These are phyloP conservation scores for Santalum album DNA, from an alignment of 164 flowering plant genomes.

Conservation along the genomic window DNA sequence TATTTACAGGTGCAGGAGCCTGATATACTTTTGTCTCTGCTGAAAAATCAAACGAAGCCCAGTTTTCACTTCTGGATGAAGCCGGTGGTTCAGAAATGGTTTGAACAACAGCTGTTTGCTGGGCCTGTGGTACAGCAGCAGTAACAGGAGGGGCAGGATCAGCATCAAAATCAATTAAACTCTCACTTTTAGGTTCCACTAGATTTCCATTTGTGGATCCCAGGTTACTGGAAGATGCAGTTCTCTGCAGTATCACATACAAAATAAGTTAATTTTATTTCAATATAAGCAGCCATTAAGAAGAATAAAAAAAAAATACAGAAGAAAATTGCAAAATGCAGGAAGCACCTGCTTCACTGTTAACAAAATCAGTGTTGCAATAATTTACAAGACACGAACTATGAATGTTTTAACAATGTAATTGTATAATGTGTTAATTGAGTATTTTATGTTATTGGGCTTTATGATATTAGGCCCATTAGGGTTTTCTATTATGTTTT, in stretches of 20 bases:
- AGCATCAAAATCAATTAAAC: conserved; percentile 81
- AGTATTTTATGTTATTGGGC: too few species aligned
- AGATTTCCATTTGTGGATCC: conserved; percentile 52
- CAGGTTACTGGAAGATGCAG: conserved; percentile 79
- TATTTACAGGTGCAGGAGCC: conserved; percentile 33
- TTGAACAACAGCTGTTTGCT: conserved; percentile 25
- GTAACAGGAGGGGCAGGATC: conserved; percentile 62
- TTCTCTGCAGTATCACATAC: conserved; percentile 49
- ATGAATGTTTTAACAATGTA: too few species aligned
- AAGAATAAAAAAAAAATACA: background rate
- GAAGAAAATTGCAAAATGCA: background rate
- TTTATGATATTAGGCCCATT: too few species aligned
- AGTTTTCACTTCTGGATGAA: conserved; percentile 42
- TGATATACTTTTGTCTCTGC: conserved; percentile 32
- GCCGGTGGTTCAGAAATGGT: conserved; percentile 28
- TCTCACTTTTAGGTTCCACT: conserved; percentile 46
- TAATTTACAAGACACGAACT: too few species aligned
- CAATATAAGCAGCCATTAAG: background rate
- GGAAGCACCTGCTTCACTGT: too few species aligned
- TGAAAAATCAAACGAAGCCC: conserved; percentile 86
- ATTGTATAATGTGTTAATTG: too few species aligned
- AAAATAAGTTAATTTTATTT: background rate
- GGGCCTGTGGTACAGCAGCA: conserved; percentile 28
- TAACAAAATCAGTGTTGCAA: too few species aligned
- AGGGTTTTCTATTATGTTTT: too few species aligned